phyloP scores from a whole-genome alignment of 106 monocot species.

The Gastrodia elata region DNA sequence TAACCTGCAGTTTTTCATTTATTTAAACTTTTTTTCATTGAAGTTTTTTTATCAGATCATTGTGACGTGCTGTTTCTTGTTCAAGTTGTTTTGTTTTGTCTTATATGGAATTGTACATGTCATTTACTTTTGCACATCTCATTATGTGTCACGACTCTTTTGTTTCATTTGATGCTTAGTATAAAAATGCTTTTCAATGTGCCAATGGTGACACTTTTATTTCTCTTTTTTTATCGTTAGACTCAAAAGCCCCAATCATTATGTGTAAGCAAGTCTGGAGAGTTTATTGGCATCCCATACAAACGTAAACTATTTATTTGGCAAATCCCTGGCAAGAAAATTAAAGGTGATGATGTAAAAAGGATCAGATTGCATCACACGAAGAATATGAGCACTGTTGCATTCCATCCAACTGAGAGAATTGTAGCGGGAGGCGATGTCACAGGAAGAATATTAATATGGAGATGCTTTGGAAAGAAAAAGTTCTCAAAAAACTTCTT shows the following conservation, averaged over 20 bases:
- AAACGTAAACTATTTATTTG: conserved; percentile 68
- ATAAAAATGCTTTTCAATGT: not conserved
- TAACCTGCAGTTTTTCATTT: too few relatives aligned
- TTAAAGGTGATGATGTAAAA: conserved; percentile 40
- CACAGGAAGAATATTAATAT: conserved; percentile 86
- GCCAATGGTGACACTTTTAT: not conserved
- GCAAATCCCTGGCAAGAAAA: conserved; percentile 50
- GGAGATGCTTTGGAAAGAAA: conserved; percentile 73
- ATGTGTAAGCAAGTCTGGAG: conserved; percentile 47
- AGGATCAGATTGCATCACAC: conserved; percentile 90
- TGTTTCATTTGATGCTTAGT: not conserved
- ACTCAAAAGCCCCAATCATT: conserved; percentile 51
- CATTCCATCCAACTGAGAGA: conserved; percentile 85
- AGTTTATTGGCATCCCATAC: conserved; percentile 65
- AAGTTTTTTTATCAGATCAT: not conserved
- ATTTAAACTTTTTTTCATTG: not conserved
- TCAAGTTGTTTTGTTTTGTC: not conserved
- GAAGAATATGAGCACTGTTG: conserved; percentile 54
- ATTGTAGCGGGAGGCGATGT: conserved; percentile 89
- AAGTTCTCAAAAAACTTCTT: conserved; percentile 27
- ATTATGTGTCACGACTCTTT: not conserved
- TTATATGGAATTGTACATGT: not conserved
- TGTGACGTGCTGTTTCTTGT: not conserved
- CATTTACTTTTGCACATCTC: not conserved
- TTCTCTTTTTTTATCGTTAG: conserved; percentile 22